Conservation (phyloP, 441 rosid genomes). For the Viola pubescens region DNA sequence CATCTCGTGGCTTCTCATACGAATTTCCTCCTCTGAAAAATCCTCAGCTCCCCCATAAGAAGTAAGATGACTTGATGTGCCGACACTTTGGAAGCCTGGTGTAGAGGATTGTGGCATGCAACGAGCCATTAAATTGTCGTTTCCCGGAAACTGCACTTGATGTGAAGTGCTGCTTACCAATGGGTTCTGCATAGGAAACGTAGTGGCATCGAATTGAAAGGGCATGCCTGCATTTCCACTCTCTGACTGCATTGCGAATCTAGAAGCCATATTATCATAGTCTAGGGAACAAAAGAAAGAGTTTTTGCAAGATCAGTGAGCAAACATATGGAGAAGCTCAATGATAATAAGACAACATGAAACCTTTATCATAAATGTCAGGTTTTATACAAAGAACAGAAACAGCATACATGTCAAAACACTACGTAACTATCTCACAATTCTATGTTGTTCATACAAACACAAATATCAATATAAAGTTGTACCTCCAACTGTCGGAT, state of each 20-base stretch:
- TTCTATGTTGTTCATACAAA: neutral
- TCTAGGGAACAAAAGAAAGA: slow-evolving; percentile 29
- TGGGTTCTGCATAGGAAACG: slow-evolving; percentile 43
- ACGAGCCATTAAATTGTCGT: slow-evolving; percentile 35
- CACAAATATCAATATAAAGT: neutral
- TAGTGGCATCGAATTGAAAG: slow-evolving; percentile 35
- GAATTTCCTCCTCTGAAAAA: slow-evolving; percentile 75
- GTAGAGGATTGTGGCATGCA: slow-evolving; percentile 36
- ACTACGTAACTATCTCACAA: neutral
- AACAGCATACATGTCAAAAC: neutral
- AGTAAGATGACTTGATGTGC: slow-evolving; percentile 28
- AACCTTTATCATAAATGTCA: neutral
- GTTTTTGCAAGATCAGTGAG: slow-evolving; percentile 6
- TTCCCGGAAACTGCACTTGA: slow-evolving; percentile 36
- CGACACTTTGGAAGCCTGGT: slow-evolving; percentile 33
- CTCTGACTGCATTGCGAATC: slow-evolving; percentile 45
- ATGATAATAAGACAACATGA: neutral
- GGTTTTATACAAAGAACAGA: neutral
- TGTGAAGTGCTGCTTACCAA: slow-evolving; percentile 20
- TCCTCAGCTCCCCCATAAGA: slow-evolving; percentile 46
- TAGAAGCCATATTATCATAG: slow-evolving; percentile 36
- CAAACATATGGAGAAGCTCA: slow-evolving; percentile 2
- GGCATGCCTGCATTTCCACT: slow-evolving; percentile 38
- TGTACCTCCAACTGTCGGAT: slow-evolving; percentile 56
- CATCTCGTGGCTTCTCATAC: slow-evolving; percentile 77